Conservation (phyloP, 2,329 filamentous ascomycete genomes). For the Penicillium sp. region DNA sequence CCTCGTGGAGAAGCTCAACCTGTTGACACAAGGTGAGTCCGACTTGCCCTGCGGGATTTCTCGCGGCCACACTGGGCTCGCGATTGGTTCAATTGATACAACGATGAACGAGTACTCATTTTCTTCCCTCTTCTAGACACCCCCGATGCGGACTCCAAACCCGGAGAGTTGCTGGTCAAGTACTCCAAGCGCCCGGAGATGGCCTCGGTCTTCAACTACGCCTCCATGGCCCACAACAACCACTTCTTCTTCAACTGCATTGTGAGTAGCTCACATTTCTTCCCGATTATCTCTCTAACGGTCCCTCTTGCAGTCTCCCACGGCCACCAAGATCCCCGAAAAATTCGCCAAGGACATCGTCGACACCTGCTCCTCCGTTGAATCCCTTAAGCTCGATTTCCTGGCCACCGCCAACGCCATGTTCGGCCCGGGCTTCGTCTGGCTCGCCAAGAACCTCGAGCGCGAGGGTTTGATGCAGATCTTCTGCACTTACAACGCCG, state of each 20-base stretch:
- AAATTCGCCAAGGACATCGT: constrained; percentile 60
- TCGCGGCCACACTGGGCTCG: background rate
- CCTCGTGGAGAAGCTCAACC: constrained; percentile 74
- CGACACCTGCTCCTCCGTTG: constrained; percentile 74
- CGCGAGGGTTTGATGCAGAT: constrained; percentile 58
- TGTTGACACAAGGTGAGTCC: constrained; percentile 65
- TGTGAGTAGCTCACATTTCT: constrained; percentile 27
- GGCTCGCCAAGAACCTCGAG: constrained; percentile 69
- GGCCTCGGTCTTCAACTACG: constrained; percentile 88
- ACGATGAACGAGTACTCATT: background rate
- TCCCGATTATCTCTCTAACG: constrained; percentile 2
- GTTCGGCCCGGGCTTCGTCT: constrained; percentile 97
- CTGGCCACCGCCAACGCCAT: constrained; percentile 78
- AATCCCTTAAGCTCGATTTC: constrained; percentile 78
- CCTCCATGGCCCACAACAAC: constrained; percentile 94
- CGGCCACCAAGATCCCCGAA: constrained; percentile 53
- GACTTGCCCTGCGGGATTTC: constrained; percentile 4
- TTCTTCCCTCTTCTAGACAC: constrained; percentile 51
- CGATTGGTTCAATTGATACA: background rate
- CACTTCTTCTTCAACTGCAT: constrained; percentile 55
- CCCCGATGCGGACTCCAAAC: constrained; percentile 59
- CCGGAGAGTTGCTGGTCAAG: constrained; percentile 68
- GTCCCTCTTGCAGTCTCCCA: constrained; percentile 37
- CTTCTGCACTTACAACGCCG: constrained; percentile 86
- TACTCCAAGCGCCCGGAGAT: constrained; percentile 74